Evolutionary conservation across 441 rosid species (phyloP).

Genomic region (Isatis lusitanica): DNA sequence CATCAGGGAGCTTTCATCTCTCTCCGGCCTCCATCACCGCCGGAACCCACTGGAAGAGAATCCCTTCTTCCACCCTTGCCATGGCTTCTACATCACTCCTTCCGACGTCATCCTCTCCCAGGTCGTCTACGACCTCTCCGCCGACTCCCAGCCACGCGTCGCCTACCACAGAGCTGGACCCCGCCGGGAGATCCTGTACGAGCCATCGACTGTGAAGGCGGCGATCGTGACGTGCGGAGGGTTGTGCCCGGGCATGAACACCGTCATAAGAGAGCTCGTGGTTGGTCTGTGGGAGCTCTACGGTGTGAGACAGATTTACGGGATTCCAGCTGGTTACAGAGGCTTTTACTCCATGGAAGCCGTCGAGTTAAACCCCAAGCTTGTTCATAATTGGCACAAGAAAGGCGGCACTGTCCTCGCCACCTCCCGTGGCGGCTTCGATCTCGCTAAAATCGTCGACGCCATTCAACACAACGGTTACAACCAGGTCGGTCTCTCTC

Average conservation of each 20-base stretch:
- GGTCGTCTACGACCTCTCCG: slow-evolving; percentile 41
- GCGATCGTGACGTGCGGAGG: slow-evolving; percentile 93
- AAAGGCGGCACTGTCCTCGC: slow-evolving; percentile 76
- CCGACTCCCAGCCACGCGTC: slow-evolving; percentile 24
- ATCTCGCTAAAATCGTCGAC: slow-evolving; percentile 67
- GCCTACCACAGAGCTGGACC: slow-evolving; percentile 82
- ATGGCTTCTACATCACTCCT: slow-evolving; percentile 63
- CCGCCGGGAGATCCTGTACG: slow-evolving; percentile 52
- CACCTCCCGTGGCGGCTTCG: slow-evolving; percentile 82
- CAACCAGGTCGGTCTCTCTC: slow-evolving; percentile 55
- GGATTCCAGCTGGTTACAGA: slow-evolving; percentile 73
- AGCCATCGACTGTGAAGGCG: slow-evolving; percentile 46
- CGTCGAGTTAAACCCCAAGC: slow-evolving; percentile 56
- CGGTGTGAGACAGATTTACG: slow-evolving; percentile 69
- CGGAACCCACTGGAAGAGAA: slow-evolving; percentile 64
- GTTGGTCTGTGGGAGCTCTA: slow-evolving; percentile 84
- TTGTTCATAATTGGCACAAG: slow-evolving; percentile 70
- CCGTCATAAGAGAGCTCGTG: slow-evolving; percentile 84
- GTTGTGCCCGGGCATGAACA: slow-evolving; percentile 90
- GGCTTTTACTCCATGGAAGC: slow-evolving; percentile 74
- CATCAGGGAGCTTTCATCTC: slow-evolving; percentile 44
- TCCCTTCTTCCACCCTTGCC: slow-evolving; percentile 54
- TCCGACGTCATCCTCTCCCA: slow-evolving; percentile 67
- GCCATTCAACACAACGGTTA: slow-evolving; percentile 54
- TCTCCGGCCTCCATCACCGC: slow-evolving; percentile 41